Percentiles rank a stretch among this genome's conserved stretches.
These are phyloP conservation scores for Wickerhamomyces sp. DNA, from an alignment of 1,139 yeast genomes.

Conservation along the genomic window DNA sequence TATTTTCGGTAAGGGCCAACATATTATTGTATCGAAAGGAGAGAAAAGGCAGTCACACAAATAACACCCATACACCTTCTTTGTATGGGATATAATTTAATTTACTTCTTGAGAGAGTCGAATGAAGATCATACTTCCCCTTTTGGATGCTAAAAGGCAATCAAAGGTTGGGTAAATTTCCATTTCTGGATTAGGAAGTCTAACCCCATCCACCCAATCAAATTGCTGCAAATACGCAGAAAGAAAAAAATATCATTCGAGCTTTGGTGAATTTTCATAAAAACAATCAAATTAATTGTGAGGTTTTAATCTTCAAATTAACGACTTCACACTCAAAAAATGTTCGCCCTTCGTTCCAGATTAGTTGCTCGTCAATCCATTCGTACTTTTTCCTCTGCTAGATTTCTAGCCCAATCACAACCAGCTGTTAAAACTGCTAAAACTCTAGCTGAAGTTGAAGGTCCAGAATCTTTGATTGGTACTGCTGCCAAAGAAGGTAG, in stretches of 20 bases:
- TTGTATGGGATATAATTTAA: background rate
- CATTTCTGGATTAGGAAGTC: constrained; percentile 15
- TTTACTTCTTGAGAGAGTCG: constrained; percentile 5
- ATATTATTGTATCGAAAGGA: background rate
- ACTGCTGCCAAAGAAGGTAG: constrained; percentile 81
- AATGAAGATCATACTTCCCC: constrained; percentile 1
- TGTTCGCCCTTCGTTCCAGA: constrained; percentile 27
- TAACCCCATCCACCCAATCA: constrained; percentile 16
- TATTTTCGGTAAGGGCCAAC: constrained; percentile 1
- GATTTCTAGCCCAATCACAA: constrained; percentile 29
- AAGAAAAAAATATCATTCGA: constrained; percentile 15
- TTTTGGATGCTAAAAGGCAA: too few species aligned
- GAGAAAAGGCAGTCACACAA: constrained; percentile 5
- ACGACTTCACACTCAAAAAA: constrained; percentile 3
- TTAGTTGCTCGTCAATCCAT: constrained; percentile 23
- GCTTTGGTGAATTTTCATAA: constrained; percentile 1
- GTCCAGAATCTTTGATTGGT: constrained; percentile 80
- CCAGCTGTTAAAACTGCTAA: constrained; percentile 56
- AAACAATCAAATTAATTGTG: background rate
- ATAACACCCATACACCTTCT: constrained; percentile 6
- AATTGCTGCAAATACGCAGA: constrained; percentile 11
- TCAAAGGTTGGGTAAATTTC: too few species aligned
- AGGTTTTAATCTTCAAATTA: background rate
- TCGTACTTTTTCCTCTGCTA: constrained; percentile 40
- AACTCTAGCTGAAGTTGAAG: constrained; percentile 71